Evolutionary conservation across 345 rosid species (phyloP).

Genomic region (Pseudoturritis turrita): DNA sequence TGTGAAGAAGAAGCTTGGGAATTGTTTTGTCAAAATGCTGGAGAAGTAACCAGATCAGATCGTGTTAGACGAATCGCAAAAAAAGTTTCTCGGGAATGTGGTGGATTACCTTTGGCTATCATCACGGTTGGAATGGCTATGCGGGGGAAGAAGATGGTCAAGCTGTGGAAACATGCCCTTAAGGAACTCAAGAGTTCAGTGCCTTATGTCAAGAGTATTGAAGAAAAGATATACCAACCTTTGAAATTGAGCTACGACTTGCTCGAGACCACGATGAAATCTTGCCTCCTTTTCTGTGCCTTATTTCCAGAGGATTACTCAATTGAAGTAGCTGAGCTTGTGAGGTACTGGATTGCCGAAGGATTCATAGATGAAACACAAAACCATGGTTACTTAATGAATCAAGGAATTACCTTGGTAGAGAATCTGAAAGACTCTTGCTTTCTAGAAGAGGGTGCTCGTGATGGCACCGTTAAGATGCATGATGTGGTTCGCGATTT

Average conservation of each 20-base stretch:
- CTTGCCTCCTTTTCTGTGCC: constrained; percentile 46
- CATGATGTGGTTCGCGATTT: constrained; percentile 48
- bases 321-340: constrained; percentile 34
- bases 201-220: constrained; percentile 28
- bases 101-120: constrained; percentile 50
- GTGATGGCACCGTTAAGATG: constrained; percentile 38
- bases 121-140: constrained; percentile 36
- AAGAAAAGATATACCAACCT: constrained; percentile 34
- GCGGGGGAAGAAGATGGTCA: constrained; percentile 29
- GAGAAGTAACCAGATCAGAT: constrained; percentile 24
- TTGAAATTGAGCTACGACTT: constrained; percentile 40
- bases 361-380: constrained; percentile 35
- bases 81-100: constrained; percentile 33
- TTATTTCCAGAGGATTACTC: constrained; percentile 45
- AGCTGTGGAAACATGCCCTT: constrained; percentile 41
- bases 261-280: constrained; percentile 17
- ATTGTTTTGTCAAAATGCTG: constrained; percentile 31
- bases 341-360: constrained; percentile 41
- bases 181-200: constrained; percentile 31
- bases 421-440: constrained; percentile 45
- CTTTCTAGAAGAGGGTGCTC: constrained; percentile 39
- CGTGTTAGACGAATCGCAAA: constrained; percentile 26
- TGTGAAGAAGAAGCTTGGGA: constrained; percentile 23
- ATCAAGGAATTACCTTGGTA: constrained; percentile 35
- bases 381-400: constrained; percentile 22